Evolutionary conservation across 495 filamentous ascomycete species (phyloP).

Genomic region (Neurospora sp.): DNA sequence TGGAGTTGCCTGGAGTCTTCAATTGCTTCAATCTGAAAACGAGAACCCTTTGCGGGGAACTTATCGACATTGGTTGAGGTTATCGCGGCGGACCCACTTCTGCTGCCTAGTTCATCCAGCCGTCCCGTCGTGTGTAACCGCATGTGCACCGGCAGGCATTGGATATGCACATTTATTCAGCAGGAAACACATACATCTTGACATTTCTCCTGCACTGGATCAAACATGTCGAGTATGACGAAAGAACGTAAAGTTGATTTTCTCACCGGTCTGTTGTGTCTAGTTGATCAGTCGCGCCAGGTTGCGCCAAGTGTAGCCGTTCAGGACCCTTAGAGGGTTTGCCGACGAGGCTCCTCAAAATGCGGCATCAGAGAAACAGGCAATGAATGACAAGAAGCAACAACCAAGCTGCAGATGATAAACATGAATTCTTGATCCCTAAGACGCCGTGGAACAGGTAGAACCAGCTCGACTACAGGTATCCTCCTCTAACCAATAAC

Average conservation of each 20-base stretch:
- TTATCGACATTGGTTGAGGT: background rate
- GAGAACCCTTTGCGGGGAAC: background rate
- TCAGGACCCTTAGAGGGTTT: background rate
- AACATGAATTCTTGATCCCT: background rate
- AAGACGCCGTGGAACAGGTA: background rate
- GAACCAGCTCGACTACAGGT: background rate
- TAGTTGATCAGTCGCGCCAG: background rate
- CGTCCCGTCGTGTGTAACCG: background rate
- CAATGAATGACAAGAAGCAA: background rate
- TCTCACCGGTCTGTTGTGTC: background rate
- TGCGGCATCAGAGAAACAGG: background rate
- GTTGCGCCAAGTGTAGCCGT: background rate
- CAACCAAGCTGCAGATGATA: background rate
- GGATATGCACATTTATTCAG: background rate
- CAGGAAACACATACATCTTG: background rate
- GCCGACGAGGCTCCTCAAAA: background rate
- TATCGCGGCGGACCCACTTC: background rate
- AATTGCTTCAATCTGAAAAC: too few species aligned
- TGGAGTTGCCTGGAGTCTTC: background rate
- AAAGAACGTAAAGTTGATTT: background rate
- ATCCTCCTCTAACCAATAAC: background rate
- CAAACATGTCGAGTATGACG: background rate
- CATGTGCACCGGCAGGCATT: background rate
- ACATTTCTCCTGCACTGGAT: background rate
- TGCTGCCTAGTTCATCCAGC: background rate